phyloP scores from a whole-genome alignment of 306 rosid genomes.

The Castanea mollissima region DNA sequence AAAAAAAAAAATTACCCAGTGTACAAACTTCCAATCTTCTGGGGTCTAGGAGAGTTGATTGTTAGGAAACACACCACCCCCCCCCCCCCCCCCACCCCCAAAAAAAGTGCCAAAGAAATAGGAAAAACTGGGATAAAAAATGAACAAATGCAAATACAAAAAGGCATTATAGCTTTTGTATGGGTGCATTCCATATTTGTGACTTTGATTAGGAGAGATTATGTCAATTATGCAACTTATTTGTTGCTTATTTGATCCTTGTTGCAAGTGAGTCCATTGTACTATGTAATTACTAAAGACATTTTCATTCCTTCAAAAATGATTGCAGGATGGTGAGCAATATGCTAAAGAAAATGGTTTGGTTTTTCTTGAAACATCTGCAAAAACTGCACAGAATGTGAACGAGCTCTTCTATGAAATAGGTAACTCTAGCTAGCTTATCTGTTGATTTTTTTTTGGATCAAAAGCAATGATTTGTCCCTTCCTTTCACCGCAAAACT shows the following conservation, averaged over 20 bases:
- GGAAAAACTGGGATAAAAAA: not conserved
- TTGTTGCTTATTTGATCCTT: not conserved
- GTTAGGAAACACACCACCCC: no score
- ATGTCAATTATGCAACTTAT: not conserved
- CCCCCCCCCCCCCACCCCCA: not conserved
- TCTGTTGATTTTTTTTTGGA: not conserved
- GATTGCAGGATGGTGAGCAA: slow-evolving; percentile 70
- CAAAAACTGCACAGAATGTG: slow-evolving; percentile 83
- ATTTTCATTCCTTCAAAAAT: not conserved
- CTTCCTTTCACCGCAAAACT: not conserved
- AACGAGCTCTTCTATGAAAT: slow-evolving; percentile 88
- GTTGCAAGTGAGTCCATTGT: not conserved
- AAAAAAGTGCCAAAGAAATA: not conserved
- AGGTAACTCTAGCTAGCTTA: slow-evolving; percentile 41
- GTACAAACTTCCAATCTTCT: no score
- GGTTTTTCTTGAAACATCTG: slow-evolving; percentile 81
- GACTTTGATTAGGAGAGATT: not conserved
- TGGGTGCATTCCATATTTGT: not conserved
- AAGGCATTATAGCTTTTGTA: not conserved
- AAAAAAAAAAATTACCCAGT: no score
- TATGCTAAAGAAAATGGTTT: slow-evolving; percentile 74
- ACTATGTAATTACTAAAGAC: not conserved
- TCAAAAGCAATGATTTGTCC: not conserved
- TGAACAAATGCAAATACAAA: not conserved
- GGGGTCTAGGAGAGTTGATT: no score